phyloP scores from a whole-genome alignment of 495 filamentous ascomycete genomes.

The Daldinia decipiens region DNA sequence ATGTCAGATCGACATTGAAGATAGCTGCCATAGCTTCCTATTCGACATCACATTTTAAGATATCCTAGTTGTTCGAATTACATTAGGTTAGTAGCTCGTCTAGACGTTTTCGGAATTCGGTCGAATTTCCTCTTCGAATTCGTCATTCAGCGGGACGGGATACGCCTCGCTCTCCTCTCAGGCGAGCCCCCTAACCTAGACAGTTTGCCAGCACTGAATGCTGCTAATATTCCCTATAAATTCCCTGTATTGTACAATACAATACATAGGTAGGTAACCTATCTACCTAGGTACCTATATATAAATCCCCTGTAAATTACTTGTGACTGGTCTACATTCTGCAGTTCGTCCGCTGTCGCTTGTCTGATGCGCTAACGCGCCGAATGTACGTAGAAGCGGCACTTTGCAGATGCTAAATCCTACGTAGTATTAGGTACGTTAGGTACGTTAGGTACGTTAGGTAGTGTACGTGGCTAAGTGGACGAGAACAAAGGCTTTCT shows the following conservation, averaged over 20 bases:
- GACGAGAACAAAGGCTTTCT: constrained; percentile 16
- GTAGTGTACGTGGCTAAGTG: not conserved
- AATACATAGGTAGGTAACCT: no score
- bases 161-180: constrained; percentile 35
- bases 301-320: constrained; percentile 1
- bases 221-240: constrained; percentile 39
- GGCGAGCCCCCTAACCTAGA: constrained; percentile 24
- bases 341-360: constrained; percentile 28
- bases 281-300: no score
- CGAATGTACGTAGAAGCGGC: constrained; percentile 18
- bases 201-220: constrained; percentile 18
- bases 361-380: constrained; percentile 20
- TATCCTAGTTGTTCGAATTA: constrained; percentile 9
- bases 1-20: constrained; percentile 24
- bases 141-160: constrained; percentile 27
- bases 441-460: not conserved
- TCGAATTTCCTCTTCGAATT: constrained; percentile 32
- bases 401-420: constrained; percentile 35
- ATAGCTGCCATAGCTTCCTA: constrained; percentile 21
- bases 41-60: constrained; percentile 29
- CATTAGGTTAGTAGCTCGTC: constrained; percentile 18
- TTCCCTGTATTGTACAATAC: no score
- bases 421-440: constrained; percentile 4
- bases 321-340: constrained; percentile 27
- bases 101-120: constrained; percentile 25